Base-by-base conservation (phyloP, 2,329 filamentous ascomycete species). In the Verticillium zaregamsianum region DNA sequence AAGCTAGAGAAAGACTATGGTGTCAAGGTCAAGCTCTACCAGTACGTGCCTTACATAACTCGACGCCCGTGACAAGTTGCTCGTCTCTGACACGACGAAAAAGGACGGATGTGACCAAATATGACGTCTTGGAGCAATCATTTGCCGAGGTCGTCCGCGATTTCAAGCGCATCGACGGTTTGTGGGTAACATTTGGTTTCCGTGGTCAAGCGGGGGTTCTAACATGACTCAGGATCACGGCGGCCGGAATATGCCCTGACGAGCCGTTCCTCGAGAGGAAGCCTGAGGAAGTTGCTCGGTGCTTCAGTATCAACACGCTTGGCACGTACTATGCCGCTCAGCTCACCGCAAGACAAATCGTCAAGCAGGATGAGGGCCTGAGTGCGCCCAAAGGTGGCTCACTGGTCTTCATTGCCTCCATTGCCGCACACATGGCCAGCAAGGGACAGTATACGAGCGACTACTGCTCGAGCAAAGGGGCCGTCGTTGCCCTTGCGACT, bases 401-500 rank as follows among this genome's bases (percentile, higher is more conserved):
- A 1, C 72, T 74, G 37, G 68, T 74, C 12, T 59, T 72, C 59
- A 73, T 74, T 58, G 73, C 70, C 5, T 75, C 72, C 5, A 72
- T 73, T 52, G 68, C 73, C 9, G 71, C 72, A 0, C 66, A 72
- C 40, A 63, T 67, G 9, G 69, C 71, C 5, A 72, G 69, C 59
- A 71, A 71, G 33, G 71, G 66, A 14, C 72, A 74, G 60, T 62
- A 56, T 11, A 72, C 68, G 0, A 73, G 71, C 60, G 72, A 72
- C 20, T 83, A 82, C 66, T 78, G 76, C 59, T 76, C 79, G 2
- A 77, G 73, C 52, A 83, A 83, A 65, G 77, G 76, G 11, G 80
- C 79, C 0, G 78, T 81, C 7, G 70, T 77, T 11, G 71, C 76
- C 52, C 70, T 84, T 55, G 82, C 80, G 8, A 78, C 76, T 39